These are phyloP conservation scores for Cytospora paraplurivora DNA, from an alignment of 2,329 filamentous ascomycete species.

Conservation along the genomic window DNA sequence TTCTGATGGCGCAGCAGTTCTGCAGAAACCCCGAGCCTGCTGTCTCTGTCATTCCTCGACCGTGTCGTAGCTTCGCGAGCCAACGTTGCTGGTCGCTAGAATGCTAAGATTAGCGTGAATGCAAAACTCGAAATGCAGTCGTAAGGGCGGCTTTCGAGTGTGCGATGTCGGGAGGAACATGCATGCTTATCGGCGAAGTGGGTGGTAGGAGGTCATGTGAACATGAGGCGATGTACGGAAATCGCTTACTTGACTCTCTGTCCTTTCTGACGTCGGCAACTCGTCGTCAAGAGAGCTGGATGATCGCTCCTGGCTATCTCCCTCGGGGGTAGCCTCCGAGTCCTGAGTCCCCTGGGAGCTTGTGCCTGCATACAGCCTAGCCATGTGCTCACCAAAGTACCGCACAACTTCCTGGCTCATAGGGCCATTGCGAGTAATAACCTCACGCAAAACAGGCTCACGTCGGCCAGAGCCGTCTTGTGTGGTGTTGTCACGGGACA, in stretches of 20 bases:
- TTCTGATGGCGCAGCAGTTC: conserved; percentile 16
- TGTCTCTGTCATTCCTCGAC: conserved; percentile 8
- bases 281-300: conserved; percentile 9
- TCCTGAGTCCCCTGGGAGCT: conserved; percentile 18
- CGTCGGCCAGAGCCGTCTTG: conserved; percentile 15
- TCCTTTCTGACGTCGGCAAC: not conserved
- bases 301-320: not conserved
- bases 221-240: conserved; percentile 5
- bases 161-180: not conserved
- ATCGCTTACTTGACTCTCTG: conserved; percentile 25
- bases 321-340: conserved; percentile 6
- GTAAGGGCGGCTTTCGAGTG: not conserved
- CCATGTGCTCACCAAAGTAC: conserved; percentile 27
- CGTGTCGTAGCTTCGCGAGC: conserved; percentile 4
- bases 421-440: conserved; percentile 19
- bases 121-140: not conserved
- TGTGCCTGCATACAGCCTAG: conserved; percentile 24
- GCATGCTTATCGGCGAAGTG: not conserved
- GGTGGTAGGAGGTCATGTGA: not conserved
- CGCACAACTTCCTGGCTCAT: conserved; percentile 27
- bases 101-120: conserved; percentile 16
- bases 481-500: conserved; percentile 14
- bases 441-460: conserved; percentile 20
- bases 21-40: not conserved
- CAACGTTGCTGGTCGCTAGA: conserved; percentile 16